phyloP scores from a whole-genome alignment of 345 rosid genomes.

The Aquilaria sinensis region DNA sequence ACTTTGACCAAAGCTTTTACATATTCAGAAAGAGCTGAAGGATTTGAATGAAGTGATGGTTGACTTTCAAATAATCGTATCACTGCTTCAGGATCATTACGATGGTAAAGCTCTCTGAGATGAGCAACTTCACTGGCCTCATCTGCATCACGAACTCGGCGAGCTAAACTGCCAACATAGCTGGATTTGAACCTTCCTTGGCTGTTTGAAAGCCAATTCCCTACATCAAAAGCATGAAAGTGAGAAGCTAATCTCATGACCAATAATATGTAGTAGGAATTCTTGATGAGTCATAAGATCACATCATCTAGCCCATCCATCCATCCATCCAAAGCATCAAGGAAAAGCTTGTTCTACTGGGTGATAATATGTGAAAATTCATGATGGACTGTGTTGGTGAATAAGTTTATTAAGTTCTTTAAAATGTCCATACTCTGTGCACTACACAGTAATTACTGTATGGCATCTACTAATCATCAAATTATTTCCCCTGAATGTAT shows the following conservation, averaged over 20 bases:
- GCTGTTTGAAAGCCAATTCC: conserved; percentile 18
- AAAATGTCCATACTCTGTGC: no score
- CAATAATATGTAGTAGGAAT: not conserved
- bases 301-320: no score
- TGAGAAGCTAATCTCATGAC: not conserved
- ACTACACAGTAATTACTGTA: no score
- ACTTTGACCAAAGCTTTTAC: conserved; percentile 88
- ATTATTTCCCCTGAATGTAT: no score
- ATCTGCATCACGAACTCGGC: conserved; percentile 64
- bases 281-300: no score
- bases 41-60: conserved; percentile 60
- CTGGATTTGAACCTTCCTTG: conserved; percentile 54
- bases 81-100: conserved; percentile 87
- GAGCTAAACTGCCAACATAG: conserved; percentile 73
- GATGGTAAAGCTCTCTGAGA: conserved; percentile 64
- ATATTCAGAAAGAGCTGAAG: conserved; percentile 70
- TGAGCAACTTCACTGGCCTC: conserved; percentile 65
- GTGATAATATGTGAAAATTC: no score
- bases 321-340: no score
- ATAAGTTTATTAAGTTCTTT: no score
- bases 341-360: no score
- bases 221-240: conserved; percentile 21
- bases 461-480: no score
- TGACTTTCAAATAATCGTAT: conserved; percentile 77
- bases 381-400: no score